Base-by-base conservation (phyloP, 371 early-diverging fungal genomes). In the Batrachochytrium dendrobatidis region DNA sequence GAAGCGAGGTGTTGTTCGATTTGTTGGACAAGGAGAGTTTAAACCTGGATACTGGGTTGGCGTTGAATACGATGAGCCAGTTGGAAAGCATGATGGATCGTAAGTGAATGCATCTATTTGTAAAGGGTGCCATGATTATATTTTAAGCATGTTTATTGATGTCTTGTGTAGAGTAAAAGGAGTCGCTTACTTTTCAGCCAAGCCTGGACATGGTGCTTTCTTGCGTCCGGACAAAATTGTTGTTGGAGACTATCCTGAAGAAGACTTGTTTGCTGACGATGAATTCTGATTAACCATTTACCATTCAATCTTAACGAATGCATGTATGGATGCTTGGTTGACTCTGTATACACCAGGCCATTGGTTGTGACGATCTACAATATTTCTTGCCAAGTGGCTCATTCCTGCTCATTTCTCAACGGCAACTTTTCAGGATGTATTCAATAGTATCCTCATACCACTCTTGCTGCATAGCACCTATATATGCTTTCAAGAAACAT, bases 11-110 rank as follows among this genome's bases (percentile, higher is more conserved):
- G 76, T 81, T 0, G 91, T 97, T 32, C 70, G 77, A 54, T 97
- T 82, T 70, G 79, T 94, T 8, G 93, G 91, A 88, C n/a, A 62
- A 69, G 39, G 84, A 86, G 69, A 83, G 39, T 92, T 95, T 66
- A 88, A 92, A 62, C 73, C 86, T 0, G 98, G 96, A 2, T 72
- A 74, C 46, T 97, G 94, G 94, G 86, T 95, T 10, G 98, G 98
- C 51, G 73, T 97, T 20, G 88, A 94, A 66, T 94, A 89, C 54
- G 98, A 97, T 64, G 98, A 97, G 59, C 98, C 98, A 0, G 64
- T 94, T 39, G 98, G 98, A 29, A 94, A 91, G 71, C 90, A 97
- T 66, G 83, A 94, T 69, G 98, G 98, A 18, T 85, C 79, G 68
- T 82, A 62, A 48, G 72, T 69, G 29, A 28, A 26, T 12, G 1